Base-by-base conservation (phyloP, 805 yeast genomes). In the Candida namnaoensis region DNA sequence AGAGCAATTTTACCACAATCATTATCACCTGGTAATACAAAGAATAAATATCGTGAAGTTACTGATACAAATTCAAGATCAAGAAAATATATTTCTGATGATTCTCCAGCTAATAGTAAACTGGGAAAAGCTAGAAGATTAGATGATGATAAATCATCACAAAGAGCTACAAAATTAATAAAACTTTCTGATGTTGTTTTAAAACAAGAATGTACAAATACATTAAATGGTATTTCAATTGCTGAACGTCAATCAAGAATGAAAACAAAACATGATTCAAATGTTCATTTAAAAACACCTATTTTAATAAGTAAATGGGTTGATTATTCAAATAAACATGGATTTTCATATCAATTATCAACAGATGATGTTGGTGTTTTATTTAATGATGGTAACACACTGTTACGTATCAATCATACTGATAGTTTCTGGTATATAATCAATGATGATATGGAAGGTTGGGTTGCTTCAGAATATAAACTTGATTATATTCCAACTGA, bases 281-380 rank as follows among this genome's bases (percentile, higher is more conserved):
- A 45, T 1, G 43, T 38, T 5, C 47, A 42, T 8, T 34, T 51
- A 39, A 61, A 59, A 42, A 73, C 76, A 47, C 95, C 90, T 11
- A 74, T 78, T 15, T 76, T 86, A 45, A 79, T 91, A 36, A 84
- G 95, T 46, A 90, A 91, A 59, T 93, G 99, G 99, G 98, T 95
- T 27, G 99, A 93, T 60, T 93, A 91, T 60, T 84, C 96, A 26
- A 88, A 90, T 65, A 88, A 84, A 60, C 95, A 91, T 62, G 99
- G 99, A 1, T 82, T 93, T 57, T 86, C 96, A 5, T 93, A 91
- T 60, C 96, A 93, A 58, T 66, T 93, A 43, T 85, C 91, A 19
- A 84, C 88, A 37, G 93, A 91, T 45, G 85, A 84, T 49, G 85
- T 88, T 50, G 98, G 97, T 19, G 96, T 90, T 12, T 68, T 85